Evolutionary conservation across 139 green algal genomes (phyloP).

Genomic region (Desmodesmus armatus): DNA sequence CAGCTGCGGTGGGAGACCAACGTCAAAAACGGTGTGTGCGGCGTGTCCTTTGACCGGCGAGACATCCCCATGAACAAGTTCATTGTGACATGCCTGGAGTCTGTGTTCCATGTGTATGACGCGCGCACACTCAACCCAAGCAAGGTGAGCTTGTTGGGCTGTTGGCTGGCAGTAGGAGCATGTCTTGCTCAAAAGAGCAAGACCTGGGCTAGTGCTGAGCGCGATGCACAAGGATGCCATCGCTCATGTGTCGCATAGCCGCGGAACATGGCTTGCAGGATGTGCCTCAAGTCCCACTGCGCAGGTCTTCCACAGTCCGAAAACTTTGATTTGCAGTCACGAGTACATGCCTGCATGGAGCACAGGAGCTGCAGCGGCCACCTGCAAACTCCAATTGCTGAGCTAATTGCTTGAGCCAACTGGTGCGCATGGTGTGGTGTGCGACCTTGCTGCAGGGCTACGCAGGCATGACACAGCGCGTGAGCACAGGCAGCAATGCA

Average conservation of each 20-base stretch:
- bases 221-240: too few relatives aligned
- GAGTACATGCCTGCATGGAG: not conserved
- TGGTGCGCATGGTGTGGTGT: not conserved
- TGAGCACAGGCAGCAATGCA: slow-evolving; percentile 17
- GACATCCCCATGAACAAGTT: slow-evolving; percentile 99
- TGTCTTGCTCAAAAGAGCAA: too few relatives aligned
- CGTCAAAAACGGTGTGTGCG: slow-evolving; percentile 90
- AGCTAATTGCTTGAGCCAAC: not conserved
- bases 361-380: not conserved
- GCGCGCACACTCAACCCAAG: slow-evolving; percentile 81
- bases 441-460: slow-evolving; percentile 69
- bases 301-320: too few relatives aligned
- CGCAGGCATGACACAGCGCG: slow-evolving; percentile 70
- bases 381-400: not conserved
- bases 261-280: too few relatives aligned
- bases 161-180: too few relatives aligned
- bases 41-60: slow-evolving; percentile 88
- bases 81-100: slow-evolving; percentile 83
- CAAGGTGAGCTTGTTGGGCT: slow-evolving; percentile 44
- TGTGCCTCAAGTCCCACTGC: too few relatives aligned
- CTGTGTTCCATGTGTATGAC: slow-evolving; percentile 86
- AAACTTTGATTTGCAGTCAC: not conserved
- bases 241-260: too few relatives aligned
- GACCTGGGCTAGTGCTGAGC: too few relatives aligned
- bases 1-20: slow-evolving; percentile 84